Base-by-base conservation (phyloP, 371 early-diverging fungal genomes). In the Gilbertella persicaria region DNA sequence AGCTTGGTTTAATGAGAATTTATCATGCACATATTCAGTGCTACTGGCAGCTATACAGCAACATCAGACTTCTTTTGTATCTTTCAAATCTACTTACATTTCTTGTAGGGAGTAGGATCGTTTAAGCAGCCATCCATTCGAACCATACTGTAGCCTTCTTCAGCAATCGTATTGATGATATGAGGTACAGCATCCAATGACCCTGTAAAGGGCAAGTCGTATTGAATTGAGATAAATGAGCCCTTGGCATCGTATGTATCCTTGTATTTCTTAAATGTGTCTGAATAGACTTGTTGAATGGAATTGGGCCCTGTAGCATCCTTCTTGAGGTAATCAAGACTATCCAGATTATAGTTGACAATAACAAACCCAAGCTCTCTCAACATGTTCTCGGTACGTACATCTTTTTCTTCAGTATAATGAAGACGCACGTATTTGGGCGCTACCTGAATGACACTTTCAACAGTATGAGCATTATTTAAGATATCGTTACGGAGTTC, bases 341-440 rank as follows among this genome's bases (percentile, higher is more conserved):
- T 45, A 80, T 65, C 29, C 79, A 79, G 10, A 52, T 79, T 82
- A 53, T 79, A 79, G 4, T 73, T 75, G 0, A 82, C 73, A 8
- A 79, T 36, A 5, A 73, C 68, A 55, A 76, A 79, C 0, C 82
- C 82, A 60, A 79, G 68, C 8, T 68, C 69, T 23, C 66, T 61
- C 24, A 78, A 57, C 20, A 79, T 68, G 23, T 67, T 65, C 17
- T 76, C 67, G 4, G 73, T 59, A 5, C 75, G 66, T 1, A 60
- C 23, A 41, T 82, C 77, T 43, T 69, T 73, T 24, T 68, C 58
- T 37, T 67, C 67, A 23, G 71, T 66, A 40, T 78, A 79, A 44
- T 83, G 83, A n/a, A 82, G 46, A 40, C 79, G 72, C 35, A 77
- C 68, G 39, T 79, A 82, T 53, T 73, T 78, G 13, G 82, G 82